Conservation (phyloP, 257 asterid species). For the Solanum neorickii region DNA sequence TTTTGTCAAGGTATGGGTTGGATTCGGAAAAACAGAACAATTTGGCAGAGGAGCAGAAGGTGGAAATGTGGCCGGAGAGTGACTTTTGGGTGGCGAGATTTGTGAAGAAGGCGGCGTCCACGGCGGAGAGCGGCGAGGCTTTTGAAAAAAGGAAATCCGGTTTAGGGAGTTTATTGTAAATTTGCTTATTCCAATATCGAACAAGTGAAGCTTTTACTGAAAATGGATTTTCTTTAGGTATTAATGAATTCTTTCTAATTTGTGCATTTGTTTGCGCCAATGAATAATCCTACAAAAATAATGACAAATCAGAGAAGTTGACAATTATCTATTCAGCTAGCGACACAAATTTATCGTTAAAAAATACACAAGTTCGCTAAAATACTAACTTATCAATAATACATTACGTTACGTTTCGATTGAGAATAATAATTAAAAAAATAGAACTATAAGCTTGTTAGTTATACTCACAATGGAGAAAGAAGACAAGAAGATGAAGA, state of each 20-base stretch:
- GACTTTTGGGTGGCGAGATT: slow-evolving; percentile 39
- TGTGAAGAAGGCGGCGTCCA: slow-evolving; percentile 38
- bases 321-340: neutral
- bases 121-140: slow-evolving; percentile 67
- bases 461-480: slow-evolving; percentile 27
- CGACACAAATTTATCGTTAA: neutral
- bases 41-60: slow-evolving; percentile 68
- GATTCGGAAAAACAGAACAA: slow-evolving; percentile 39
- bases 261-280: slow-evolving; percentile 9
- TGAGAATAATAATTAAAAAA: neutral
- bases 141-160: slow-evolving; percentile 54
- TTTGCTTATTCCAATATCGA: slow-evolving; percentile 65
- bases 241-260: neutral
- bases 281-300: slow-evolving; percentile 32
- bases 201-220: slow-evolving; percentile 49
- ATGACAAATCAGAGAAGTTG: neutral
- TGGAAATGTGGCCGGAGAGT: slow-evolving; percentile 36
- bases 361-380: neutral
- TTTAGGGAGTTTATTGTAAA: slow-evolving; percentile 30
- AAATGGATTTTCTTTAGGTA: slow-evolving; percentile 44
- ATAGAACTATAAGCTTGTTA: neutral
- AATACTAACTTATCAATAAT: neutral
- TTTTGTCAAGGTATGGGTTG: neutral
- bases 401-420: neutral
- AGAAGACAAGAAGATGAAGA: slow-evolving; percentile 23